Evolutionary conservation across 371 early-diverging fungal genomes (phyloP), one percentile per base, ranked within the genome.

Genomic region (Mortierella sp.): DNA sequence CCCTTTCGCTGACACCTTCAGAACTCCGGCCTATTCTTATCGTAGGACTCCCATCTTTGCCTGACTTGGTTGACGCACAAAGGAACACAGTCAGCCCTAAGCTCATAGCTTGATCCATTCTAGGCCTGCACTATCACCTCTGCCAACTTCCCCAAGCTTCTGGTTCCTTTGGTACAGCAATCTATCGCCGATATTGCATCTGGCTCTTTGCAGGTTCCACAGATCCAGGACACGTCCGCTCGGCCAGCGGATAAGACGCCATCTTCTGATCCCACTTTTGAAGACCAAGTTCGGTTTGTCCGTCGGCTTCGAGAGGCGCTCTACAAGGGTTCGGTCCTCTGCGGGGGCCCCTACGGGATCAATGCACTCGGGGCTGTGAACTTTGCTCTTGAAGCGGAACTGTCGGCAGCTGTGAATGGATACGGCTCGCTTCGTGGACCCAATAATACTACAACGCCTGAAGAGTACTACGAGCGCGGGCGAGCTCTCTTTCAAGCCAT

Each of bases 281-380:
- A 25, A 22, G 57, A 47, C 8, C 74, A 67, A 21, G 60, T 73
- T 25, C 60, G 50, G 27, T 73, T 73, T 53, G 31, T 67, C 21
- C 74, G 67, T 21, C 54, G 63, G 17, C 48, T 73, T n/a, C 54
- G 74, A 1, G 74, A 73, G 41, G 63, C 56, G 9, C 41, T 73
- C 13, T 67, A 54, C 28, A 73, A 73, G 40, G 67, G 54, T 9
- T 73, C 74, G 9, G 63, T 49, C 13, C 51, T 73, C 21, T 63
- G 67, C 22, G 74, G 74, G 17, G 74, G 74, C 19, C 74, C 74
- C 19, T 73, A 73, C 40, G 59, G 63, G 14, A 73, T 73, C 56
- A 73, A 73, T 52, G 74, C 74, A 5, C 56, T 73, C 16, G 74
- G 74, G 16, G 74, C 74, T 17, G 56, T 67, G 25, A 63, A 63